These are phyloP conservation scores for Cetradonia linearis DNA, from an alignment of 495 filamentous ascomycete genomes.

Conservation along the genomic window DNA sequence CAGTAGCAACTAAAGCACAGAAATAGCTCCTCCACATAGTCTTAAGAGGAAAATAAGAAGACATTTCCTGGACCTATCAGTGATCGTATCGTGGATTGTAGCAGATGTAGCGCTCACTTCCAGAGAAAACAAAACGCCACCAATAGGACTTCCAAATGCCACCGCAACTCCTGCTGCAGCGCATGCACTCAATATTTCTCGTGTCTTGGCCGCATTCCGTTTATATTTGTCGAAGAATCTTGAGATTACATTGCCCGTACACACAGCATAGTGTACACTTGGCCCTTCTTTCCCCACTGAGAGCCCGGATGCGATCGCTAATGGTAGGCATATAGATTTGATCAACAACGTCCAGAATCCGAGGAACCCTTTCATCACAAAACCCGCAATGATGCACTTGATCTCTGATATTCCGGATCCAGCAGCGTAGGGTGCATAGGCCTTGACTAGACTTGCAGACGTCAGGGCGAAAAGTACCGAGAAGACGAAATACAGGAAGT, in stretches of 20 bases:
- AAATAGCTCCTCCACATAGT: constrained; percentile 98
- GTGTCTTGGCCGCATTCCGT: constrained; percentile 84
- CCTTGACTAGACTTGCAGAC: constrained; percentile 77
- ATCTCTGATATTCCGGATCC: constrained; percentile 98
- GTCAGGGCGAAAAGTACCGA: constrained; percentile 74
- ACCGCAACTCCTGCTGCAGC: constrained; percentile 94
- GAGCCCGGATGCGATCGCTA: constrained; percentile 89
- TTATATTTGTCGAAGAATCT: constrained; percentile 87
- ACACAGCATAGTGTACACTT: constrained; percentile 96
- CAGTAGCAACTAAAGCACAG: constrained; percentile 91
- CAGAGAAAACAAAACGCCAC: constrained; percentile 89
- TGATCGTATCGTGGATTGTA: background rate
- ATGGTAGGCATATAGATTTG: constrained; percentile 82
- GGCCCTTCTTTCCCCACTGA: constrained; percentile 97
- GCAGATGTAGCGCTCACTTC: constrained; percentile 41
- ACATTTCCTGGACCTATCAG: constrained; percentile 60
- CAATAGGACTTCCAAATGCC: constrained; percentile 94
- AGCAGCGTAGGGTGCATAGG: constrained; percentile 91
- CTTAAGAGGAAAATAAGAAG: constrained; percentile 94
- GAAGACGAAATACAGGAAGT: constrained; percentile 79
- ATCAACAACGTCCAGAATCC: constrained; percentile 87
- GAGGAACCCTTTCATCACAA: constrained; percentile 98
- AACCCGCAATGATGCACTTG: constrained; percentile 99
- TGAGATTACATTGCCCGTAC: constrained; percentile 94
- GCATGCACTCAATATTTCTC: constrained; percentile 89